These are phyloP conservation scores for Mrakiaceae sp. DNA, from an alignment of 1,284 basidiomycete genomes.

Conservation along the genomic window DNA sequence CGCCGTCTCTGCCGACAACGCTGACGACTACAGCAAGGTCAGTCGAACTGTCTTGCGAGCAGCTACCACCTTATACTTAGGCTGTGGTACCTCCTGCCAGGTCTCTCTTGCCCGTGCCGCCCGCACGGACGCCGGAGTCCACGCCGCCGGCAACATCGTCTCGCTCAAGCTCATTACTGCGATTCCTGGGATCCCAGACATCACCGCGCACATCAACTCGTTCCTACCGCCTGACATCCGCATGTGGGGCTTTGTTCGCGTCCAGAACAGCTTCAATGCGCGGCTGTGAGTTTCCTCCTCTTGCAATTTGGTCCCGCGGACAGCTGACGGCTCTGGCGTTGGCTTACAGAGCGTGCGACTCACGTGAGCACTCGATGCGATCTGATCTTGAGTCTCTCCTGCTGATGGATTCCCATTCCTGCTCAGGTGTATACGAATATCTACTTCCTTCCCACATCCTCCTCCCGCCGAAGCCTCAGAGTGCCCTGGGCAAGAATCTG, in stretches of 20 bases:
- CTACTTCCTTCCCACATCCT: conserved; percentile 91
- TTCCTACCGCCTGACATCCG: conserved; percentile 81
- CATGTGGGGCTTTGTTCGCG: conserved; percentile 82
- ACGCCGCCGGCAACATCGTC: conserved; percentile 89
- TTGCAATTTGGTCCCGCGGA: conserved; percentile 10
- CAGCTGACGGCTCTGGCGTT: not conserved
- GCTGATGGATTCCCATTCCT: too few relatives aligned
- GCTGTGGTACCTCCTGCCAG: conserved; percentile 34
- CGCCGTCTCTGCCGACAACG: conserved; percentile 85
- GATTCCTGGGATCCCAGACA: conserved; percentile 57
- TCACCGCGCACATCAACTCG: conserved; percentile 69
- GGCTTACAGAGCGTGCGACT: conserved; percentile 63
- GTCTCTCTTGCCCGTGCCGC: conserved; percentile 80
- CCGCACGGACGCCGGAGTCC: conserved; percentile 92
- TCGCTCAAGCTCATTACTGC: conserved; percentile 78
- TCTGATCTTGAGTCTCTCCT: too few relatives aligned
- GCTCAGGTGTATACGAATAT: conserved; percentile 78
- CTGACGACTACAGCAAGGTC: conserved; percentile 72
- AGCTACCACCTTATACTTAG: not conserved
- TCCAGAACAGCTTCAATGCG: conserved; percentile 87
- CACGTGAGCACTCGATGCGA: conserved; percentile 25
- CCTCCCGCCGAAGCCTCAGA: conserved; percentile 74
- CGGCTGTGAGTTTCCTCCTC: conserved; percentile 48
- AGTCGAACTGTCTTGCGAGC: not conserved
- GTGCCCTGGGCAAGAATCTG: conserved; percentile 47